Percentiles rank a stretch among this genome's conserved stretches.
Evolutionary conservation across 2,329 filamentous ascomycete genomes (phyloP).

Genomic region (Lachnellula suecica): DNA sequence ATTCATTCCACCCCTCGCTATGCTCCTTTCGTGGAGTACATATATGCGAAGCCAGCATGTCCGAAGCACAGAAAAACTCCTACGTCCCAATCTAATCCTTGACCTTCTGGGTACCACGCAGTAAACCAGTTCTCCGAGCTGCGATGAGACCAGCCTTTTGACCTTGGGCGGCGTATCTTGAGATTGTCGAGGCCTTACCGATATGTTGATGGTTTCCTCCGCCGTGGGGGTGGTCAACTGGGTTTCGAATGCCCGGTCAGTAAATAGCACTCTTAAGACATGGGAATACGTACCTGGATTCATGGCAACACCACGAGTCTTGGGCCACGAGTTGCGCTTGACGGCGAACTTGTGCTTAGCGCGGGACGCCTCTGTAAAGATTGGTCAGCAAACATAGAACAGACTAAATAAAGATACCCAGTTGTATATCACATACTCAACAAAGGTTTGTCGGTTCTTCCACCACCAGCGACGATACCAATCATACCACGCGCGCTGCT

Average conservation of each 20-base stretch:
- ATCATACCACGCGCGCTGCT: conserved; percentile 96
- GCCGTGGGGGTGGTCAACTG: conserved; percentile 98
- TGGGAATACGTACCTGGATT: background rate
- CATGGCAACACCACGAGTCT: conserved; percentile 99
- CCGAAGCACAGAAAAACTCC: conserved; percentile 33
- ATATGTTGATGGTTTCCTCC: conserved; percentile 97
- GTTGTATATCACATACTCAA: conserved; percentile 86
- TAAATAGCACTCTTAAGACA: too few species aligned
- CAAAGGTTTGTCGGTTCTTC: conserved; percentile 99
- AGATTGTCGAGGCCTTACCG: conserved; percentile 99
- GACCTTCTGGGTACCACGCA: conserved; percentile 99
- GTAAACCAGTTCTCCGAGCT: conserved; percentile 98
- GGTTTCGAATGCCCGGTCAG: too few species aligned
- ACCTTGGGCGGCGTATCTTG: conserved; percentile 94
- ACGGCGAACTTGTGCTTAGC: conserved; percentile 99
- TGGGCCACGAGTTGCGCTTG: conserved; percentile 99
- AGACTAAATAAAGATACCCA: conserved; percentile 19
- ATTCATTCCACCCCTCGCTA: conserved; percentile 34
- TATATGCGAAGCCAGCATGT: conserved; percentile 34
- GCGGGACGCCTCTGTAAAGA: conserved; percentile 87
- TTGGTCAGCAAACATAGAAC: conserved; percentile 39
- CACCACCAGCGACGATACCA: conserved; percentile 98
- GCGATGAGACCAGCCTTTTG: conserved; percentile 99
- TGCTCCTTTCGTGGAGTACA: conserved; percentile 34
- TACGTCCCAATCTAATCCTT: conserved; percentile 70